Evolutionary conservation across 2,329 filamentous ascomycete species (phyloP).

Genomic region (Aspergillus costaricaensis): DNA sequence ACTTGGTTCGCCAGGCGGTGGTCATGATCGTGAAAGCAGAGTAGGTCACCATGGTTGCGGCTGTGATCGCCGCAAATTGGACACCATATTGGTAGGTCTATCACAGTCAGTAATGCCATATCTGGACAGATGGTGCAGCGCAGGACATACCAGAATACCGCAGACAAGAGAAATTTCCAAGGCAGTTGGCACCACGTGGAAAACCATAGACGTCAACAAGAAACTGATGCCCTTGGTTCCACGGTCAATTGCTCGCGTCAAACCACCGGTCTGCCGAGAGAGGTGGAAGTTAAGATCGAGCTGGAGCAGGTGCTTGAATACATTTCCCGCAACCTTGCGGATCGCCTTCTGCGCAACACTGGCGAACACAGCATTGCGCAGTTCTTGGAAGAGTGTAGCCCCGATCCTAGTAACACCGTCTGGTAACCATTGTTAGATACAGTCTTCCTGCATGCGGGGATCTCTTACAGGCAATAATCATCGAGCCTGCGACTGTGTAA

Average conservation of each 20-base stretch:
- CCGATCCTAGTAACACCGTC: conserved; percentile 86
- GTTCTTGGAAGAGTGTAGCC: conserved; percentile 85
- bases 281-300: conserved; percentile 94
- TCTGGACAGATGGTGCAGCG: not conserved
- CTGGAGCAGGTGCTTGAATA: conserved; percentile 85
- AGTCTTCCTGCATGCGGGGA: not conserved
- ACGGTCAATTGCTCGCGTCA: conserved; percentile 91
- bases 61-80: conserved; percentile 89
- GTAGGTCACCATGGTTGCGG: conserved; percentile 87
- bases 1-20: conserved; percentile 95
- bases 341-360: conserved; percentile 98
- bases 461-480: conserved; percentile 80
- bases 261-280: conserved; percentile 87
- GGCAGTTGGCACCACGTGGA: conserved; percentile 91
- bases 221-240: conserved; percentile 99
- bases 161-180: conserved; percentile 95
- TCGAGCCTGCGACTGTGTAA: conserved; percentile 82
- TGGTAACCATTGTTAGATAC: conserved; percentile 30
- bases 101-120: conserved; percentile 15
- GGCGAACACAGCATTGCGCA: conserved; percentile 94
- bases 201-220: conserved; percentile 95
- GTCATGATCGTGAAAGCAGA: conserved; percentile 96
- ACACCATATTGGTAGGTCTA: conserved; percentile 90
- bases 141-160: conserved; percentile 69
- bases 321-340: conserved; percentile 82